Percentiles rank a stretch among this genome's conserved stretches.
Evolutionary conservation across 148 eudicot genomes (phyloP).

Genomic region (Linanthus parryae): DNA sequence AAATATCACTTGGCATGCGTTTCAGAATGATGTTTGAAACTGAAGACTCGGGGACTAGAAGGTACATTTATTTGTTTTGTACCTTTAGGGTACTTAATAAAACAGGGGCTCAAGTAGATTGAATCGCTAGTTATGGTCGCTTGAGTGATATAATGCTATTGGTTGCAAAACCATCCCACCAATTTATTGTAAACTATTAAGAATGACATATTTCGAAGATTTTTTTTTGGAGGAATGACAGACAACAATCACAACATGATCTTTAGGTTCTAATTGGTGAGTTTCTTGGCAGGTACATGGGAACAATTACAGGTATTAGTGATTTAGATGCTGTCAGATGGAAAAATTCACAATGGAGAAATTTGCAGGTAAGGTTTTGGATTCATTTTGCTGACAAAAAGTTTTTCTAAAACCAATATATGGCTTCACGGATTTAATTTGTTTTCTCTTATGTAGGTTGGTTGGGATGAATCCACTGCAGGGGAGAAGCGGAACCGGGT

Average conservation of each 20-base stretch:
- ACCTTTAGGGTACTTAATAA: too few species aligned
- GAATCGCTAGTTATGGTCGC: too few species aligned
- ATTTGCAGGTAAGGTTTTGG: slow-evolving; percentile 62
- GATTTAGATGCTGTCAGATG: slow-evolving; percentile 88
- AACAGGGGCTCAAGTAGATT: too few species aligned
- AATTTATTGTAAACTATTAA: too few species aligned
- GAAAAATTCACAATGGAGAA: slow-evolving; percentile 98
- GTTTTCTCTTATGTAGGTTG: slow-evolving; percentile 46
- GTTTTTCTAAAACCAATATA: neutral
- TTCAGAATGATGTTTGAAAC: slow-evolving; percentile 99
- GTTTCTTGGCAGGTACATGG: slow-evolving; percentile 75
- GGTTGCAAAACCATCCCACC: too few species aligned
- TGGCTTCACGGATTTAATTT: neutral
- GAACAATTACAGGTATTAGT: slow-evolving; percentile 87
- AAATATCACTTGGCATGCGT: slow-evolving; percentile 91
- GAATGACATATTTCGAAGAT: too few species aligned
- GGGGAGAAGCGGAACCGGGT: slow-evolving; percentile 94
- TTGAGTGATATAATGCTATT: too few species aligned
- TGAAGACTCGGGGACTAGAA: slow-evolving; percentile 95
- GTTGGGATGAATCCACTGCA: slow-evolving; percentile 97
- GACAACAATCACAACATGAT: too few species aligned
- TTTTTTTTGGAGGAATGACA: too few species aligned
- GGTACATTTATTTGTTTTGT: slow-evolving; percentile 31
- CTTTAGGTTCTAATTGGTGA: too few species aligned
- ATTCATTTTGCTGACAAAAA: neutral